Evolutionary conservation across 495 filamentous ascomycete genomes (phyloP).

Genomic region (Lindgomyces ingoldianus): DNA sequence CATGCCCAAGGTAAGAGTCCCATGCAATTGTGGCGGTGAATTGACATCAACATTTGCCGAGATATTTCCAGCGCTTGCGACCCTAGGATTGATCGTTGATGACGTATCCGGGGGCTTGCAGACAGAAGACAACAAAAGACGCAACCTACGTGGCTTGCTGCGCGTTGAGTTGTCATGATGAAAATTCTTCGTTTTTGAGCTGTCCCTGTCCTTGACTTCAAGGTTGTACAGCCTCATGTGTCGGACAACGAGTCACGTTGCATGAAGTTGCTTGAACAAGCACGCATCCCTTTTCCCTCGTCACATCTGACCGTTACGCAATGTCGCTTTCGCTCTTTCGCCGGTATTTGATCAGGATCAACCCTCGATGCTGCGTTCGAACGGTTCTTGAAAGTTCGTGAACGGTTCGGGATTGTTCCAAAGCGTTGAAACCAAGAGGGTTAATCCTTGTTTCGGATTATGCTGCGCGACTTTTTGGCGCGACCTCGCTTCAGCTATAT

Average conservation of each 20-base stretch:
- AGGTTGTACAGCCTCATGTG: constrained; percentile 19
- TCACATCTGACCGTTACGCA: too few relatives aligned
- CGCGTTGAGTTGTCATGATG: constrained; percentile 27
- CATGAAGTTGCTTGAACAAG: constrained; percentile 3
- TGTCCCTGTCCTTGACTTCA: background rate
- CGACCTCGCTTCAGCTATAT: constrained; percentile 3
- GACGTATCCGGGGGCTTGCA: constrained; percentile 5
- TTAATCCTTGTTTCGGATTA: constrained; percentile 15
- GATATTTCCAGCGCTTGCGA: background rate
- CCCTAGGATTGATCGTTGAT: background rate
- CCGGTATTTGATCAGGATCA: background rate
- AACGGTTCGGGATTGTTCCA: constrained; percentile 4
- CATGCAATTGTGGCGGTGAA: constrained; percentile 26
- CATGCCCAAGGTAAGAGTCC: constrained; percentile 1
- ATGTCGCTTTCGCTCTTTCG: too few relatives aligned
- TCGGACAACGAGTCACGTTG: background rate
- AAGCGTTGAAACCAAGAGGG: background rate
- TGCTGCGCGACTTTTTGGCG: background rate
- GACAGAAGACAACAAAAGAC: background rate
- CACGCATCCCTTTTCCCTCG: background rate
- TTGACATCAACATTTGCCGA: background rate
- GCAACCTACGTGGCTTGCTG: constrained; percentile 22
- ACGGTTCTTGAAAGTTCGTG: constrained; percentile 14
- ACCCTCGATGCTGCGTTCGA: background rate
- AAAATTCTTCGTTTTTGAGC: constrained; percentile 1